Evolutionary conservation across 441 rosid species (phyloP).

Genomic region (Flueggea neowawraea): DNA sequence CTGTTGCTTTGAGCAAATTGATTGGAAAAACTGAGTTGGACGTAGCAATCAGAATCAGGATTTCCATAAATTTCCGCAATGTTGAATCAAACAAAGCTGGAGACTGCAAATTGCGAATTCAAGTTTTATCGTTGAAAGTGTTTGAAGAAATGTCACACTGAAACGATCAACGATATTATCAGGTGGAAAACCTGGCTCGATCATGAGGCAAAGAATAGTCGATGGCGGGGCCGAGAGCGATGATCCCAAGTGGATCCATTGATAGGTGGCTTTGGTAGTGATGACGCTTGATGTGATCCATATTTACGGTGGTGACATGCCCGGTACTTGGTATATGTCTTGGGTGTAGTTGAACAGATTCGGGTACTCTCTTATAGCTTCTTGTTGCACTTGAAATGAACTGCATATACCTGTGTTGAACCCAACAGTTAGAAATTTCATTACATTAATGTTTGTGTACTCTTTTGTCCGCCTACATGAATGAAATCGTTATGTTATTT

Average conservation of each 20-base stretch:
- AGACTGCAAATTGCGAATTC: too few relatives aligned
- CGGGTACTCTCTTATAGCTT: conserved; percentile 73
- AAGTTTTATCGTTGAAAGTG: too few relatives aligned
- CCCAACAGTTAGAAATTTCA: too few relatives aligned
- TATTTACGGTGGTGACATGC: conserved; percentile 63
- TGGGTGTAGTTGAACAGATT: conserved; percentile 72
- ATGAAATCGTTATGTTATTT: too few relatives aligned
- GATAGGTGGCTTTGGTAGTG: conserved; percentile 90
- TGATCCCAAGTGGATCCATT: conserved; percentile 42
- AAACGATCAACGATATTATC: too few relatives aligned
- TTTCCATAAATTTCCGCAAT: too few relatives aligned
- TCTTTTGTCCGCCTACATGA: too few relatives aligned
- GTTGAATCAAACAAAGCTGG: too few relatives aligned
- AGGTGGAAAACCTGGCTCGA: conserved; percentile 43
- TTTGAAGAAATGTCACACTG: too few relatives aligned
- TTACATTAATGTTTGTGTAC: too few relatives aligned
- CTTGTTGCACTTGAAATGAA: conserved; percentile 94
- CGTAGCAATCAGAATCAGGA: too few relatives aligned
- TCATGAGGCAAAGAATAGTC: conserved; percentile 61
- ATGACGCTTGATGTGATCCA: conserved; percentile 73
- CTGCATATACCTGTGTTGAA: conserved; percentile 55
- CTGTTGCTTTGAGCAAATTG: conserved; percentile 10
- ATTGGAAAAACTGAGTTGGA: too few relatives aligned
- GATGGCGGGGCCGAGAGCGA: conserved; percentile 69
- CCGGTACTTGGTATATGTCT: conserved; percentile 66